phyloP scores from a whole-genome alignment of 371 early-diverging fungal species.

The Apophysomyces sp. region DNA sequence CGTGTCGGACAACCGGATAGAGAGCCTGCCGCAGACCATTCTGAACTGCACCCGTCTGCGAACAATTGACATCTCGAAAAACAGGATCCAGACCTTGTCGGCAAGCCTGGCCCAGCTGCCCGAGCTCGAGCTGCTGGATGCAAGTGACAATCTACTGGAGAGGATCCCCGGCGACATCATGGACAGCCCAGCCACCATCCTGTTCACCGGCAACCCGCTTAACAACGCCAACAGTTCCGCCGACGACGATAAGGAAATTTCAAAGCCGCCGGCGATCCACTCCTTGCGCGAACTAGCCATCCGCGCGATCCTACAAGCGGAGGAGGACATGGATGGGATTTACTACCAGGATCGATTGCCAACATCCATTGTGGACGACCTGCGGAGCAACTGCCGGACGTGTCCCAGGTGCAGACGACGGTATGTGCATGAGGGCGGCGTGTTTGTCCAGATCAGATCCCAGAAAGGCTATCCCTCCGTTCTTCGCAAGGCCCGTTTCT shows the following conservation, averaged over 20 bases:
- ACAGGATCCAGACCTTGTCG: constrained; percentile 58
- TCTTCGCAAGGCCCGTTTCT: constrained; percentile 55
- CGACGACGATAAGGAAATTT: background rate
- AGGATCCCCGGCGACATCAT: constrained; percentile 62
- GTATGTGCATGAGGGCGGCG: constrained; percentile 62
- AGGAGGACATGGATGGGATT: background rate
- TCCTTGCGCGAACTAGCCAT: constrained; percentile 35
- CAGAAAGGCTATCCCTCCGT: constrained; percentile 61
- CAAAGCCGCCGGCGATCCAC: constrained; percentile 11
- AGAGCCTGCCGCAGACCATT: too few species aligned
- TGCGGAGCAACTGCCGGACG: constrained; percentile 21
- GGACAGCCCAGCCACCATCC: constrained; percentile 53
- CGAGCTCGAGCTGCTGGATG: constrained; percentile 56
- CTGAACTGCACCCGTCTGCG: constrained; percentile 18
- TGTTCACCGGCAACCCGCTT: constrained; percentile 64
- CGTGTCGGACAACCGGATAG: constrained; percentile 18
- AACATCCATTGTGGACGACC: background rate
- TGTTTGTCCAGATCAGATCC: constrained; percentile 59
- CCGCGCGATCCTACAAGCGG: constrained; percentile 16
- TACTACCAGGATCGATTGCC: background rate
- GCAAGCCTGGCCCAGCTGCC: constrained; percentile 51
- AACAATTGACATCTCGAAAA: constrained; percentile 53
- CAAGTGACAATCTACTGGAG: constrained; percentile 59
- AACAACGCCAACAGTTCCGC: background rate
- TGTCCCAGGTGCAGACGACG: constrained; percentile 52